Base-by-base conservation (phyloP, 2,329 filamentous ascomycete species). In the Colletotrichum sp. region DNA sequence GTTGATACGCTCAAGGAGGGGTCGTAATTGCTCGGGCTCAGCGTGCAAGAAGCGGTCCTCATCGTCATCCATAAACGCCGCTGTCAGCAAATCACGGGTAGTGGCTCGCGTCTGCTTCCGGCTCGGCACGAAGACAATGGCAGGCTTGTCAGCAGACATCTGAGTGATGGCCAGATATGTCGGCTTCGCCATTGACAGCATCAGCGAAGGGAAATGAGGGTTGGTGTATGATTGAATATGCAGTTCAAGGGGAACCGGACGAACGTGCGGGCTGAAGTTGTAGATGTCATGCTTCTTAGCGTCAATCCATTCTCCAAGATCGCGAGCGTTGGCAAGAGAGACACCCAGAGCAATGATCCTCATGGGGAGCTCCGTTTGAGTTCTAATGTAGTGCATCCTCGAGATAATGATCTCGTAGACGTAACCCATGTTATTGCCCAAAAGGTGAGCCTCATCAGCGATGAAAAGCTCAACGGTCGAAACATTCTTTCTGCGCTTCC, bases 111-210 rank as follows among this genome's bases (percentile, higher is more conserved):
- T 95, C 86, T 99, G 97, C 86, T 99, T 99, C 78, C 98, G 92
- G 82, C 91, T 98, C 0, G 97, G 96, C 39, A 99, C 95, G 80
- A 99, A 99, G 10, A 98, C 89, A 80, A 99, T 92, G 3, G 96
- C 94, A 32, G 96, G 96, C 86, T 98, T 97, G 78, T 98, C 94
- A 0, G 95, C 89, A 8, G 97, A 98, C 83, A 98, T 91, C 81
- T 98, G 95, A 4, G 95, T 91, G 79, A 99, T 95, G 4, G 96
- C 95, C 76, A 95, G 89, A 84, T 98, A 99, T 2, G 95, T 94
- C 24, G 98, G 98, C 84, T 98, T 96, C 18, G 96, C 95, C 97
- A 99, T 99, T 16, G 97, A 96, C 79, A 99, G 91, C 97, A 99
- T 99, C 55, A 99, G 90, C 13, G 97, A 99, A 6, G 97, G 98